Conservation (phyloP, 805 yeast genomes). For the Schizosaccharomyces cryophilus region DNA sequence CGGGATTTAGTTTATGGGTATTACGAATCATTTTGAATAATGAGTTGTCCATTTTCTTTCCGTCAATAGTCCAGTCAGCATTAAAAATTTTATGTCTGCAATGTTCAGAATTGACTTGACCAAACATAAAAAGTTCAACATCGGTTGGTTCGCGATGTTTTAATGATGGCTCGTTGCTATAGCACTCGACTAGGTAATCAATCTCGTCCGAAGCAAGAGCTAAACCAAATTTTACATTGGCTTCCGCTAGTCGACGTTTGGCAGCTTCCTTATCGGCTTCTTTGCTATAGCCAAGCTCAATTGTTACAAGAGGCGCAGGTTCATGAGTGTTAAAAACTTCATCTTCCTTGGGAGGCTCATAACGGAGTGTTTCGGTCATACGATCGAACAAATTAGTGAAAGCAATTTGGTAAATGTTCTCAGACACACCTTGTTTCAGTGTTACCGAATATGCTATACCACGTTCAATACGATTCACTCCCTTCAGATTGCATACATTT, state of each 20-base stretch:
- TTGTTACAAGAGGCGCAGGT: conserved; percentile 63
- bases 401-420: neutral
- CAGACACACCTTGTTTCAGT: conserved; percentile 12
- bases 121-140: conserved; percentile 95
- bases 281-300: conserved; percentile 22
- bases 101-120: conserved; percentile 97
- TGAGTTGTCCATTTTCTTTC: conserved; percentile 42
- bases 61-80: conserved; percentile 94
- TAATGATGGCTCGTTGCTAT: conserved; percentile 25
- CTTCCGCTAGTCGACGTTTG: conserved; percentile 37
- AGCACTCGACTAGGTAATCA: conserved; percentile 62
- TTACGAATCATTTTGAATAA: conserved; percentile 88
- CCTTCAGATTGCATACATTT: conserved; percentile 59
- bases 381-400: conserved; percentile 42
- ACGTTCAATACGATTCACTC: conserved; percentile 68
- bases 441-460: conserved; percentile 43
- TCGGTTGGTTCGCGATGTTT: conserved; percentile 73
- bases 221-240: conserved; percentile 65
- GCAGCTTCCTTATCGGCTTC: conserved; percentile 4
- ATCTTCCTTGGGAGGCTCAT: conserved; percentile 34
- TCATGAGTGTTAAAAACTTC: conserved; percentile 54
- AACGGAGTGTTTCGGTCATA: conserved; percentile 57
- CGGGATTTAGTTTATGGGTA: conserved; percentile 61
- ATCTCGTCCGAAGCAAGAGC: conserved; percentile 92
- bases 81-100: conserved; percentile 97